Evolutionary conservation across 768 basidiomycete genomes (phyloP).

Genomic region (Vararia minispora): DNA sequence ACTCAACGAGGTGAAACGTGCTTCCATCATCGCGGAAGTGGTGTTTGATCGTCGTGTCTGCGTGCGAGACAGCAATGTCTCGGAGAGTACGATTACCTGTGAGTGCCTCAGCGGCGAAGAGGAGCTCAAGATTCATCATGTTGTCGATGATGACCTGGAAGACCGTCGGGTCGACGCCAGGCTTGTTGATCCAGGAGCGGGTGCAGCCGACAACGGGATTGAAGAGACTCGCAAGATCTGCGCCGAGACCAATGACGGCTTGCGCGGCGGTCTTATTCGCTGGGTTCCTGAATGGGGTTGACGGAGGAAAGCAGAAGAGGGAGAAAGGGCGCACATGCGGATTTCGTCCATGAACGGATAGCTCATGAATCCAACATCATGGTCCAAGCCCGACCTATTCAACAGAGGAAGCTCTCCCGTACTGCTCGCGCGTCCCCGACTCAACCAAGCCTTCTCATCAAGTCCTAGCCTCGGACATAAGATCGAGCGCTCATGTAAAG

Average conservation of each 20-base stretch:
- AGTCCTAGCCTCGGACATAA: constrained; percentile 31
- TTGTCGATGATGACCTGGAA: constrained; percentile 70
- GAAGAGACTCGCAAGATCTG: constrained; percentile 44
- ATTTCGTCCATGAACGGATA: constrained; percentile 59
- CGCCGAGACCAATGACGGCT: constrained; percentile 47
- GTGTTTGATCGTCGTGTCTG: constrained; percentile 54
- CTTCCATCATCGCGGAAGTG: constrained; percentile 53
- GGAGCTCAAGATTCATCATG: constrained; percentile 64
- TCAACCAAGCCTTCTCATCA: constrained; percentile 47
- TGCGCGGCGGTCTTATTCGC: constrained; percentile 42
- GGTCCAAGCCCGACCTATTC: constrained; percentile 36
- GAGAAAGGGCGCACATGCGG: constrained; percentile 31
- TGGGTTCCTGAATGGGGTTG: constrained; percentile 35
- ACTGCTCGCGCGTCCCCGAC: constrained; percentile 39
- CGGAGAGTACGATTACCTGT: constrained; percentile 49
- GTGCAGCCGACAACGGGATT: constrained; percentile 53
- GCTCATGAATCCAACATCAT: constrained; percentile 65
- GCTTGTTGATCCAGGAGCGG: constrained; percentile 57
- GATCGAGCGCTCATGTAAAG: constrained; percentile 38
- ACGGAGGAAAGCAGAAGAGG: not conserved
- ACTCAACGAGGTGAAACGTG: constrained; percentile 48
- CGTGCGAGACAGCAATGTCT: constrained; percentile 52
- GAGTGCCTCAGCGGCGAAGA: constrained; percentile 24
- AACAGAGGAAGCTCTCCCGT: constrained; percentile 41
- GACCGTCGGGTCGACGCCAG: constrained; percentile 43